Base-by-base conservation (phyloP, 345 rosid genomes). In the Balakata baccata region DNA sequence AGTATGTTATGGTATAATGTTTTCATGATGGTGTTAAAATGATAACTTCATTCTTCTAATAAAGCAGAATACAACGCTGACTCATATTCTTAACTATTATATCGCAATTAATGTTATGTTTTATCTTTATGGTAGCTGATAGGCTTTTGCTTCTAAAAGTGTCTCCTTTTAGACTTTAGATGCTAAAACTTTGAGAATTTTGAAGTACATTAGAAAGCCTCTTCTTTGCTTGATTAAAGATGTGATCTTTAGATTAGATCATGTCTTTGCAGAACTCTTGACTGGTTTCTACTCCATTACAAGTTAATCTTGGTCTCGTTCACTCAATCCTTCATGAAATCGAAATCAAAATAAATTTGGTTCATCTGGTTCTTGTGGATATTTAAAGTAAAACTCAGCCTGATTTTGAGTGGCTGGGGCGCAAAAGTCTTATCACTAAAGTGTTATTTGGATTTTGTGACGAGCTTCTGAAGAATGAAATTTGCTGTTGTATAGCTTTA, bases 21-120 rank as follows among this genome's bases (percentile, higher is more conserved):
- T 62, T 47, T 72, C 14, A 18, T 73, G 50, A 62, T 34, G 41
- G 38, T 37, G 34, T 16, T 72, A 22, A 37, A 73, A 11, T 63
- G 37, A 17, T 64, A 37, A 38, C 8, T 12, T 11, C 20, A 29
- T 41, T 11, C 50, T 60, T 22, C 29, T 29, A 10, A 50, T 67
- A 58, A 67, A 58, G 45, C 54, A 47, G 20, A 46, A 66, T 43
- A 20, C 13, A 12, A 64, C 3, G 45, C 37, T 47, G 69, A n/a
- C 17, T 50, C 41, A 10, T 39, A 41, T 64, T 41, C 11, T 18
- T 64, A 41, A 41, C 29, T 13, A 64, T 64, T n/a, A 20, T 41
- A 41, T 64, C 16, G 16, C 25, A n/a, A 18, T 64, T 17, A 41
- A 8, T 10, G 65, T 13, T 14, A 5, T 29, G 43, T 65, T 38